Conservation (phyloP, 106 monocot species). For the Apostasia shenzhenica region DNA sequence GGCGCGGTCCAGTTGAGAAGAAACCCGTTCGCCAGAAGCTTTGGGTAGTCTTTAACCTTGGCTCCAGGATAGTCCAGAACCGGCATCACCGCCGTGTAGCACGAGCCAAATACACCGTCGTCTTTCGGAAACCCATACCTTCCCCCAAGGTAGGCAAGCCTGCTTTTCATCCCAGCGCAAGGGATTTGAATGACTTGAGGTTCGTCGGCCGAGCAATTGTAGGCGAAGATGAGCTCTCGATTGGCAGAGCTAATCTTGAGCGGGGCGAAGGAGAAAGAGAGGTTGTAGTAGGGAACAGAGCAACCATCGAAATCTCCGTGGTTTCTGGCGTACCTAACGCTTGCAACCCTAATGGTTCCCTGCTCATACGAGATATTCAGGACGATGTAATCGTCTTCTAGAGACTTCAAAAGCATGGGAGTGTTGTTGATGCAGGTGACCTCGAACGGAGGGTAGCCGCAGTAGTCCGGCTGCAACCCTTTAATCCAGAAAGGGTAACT, state of each 20-base stretch:
- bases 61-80: slow-evolving; percentile 3
- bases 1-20: slow-evolving; percentile 11
- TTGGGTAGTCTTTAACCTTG: slow-evolving; percentile 5
- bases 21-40: slow-evolving; percentile 16
- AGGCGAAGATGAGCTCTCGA: slow-evolving; percentile 19
- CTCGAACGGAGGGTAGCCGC: slow-evolving; percentile 25
- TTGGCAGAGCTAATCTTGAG: slow-evolving; percentile 26
- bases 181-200: background rate
- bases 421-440: slow-evolving; percentile 10
- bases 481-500: slow-evolving; percentile 32
- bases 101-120: background rate
- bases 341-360: slow-evolving; percentile 5
- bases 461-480: slow-evolving; percentile 12
- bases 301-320: background rate
- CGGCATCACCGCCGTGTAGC: background rate
- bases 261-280: slow-evolving; percentile 9
- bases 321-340: background rate
- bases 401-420: slow-evolving; percentile 2
- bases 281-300: background rate
- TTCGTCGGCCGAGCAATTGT: slow-evolving; percentile 5
- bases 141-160: background rate
- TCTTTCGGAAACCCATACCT: background rate
- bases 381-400: slow-evolving; percentile 6
- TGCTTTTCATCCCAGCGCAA: background rate
- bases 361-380: slow-evolving; percentile 27